Evolutionary conservation across 768 basidiomycete species (phyloP).

Genomic region (Termitomyces heimii): DNA sequence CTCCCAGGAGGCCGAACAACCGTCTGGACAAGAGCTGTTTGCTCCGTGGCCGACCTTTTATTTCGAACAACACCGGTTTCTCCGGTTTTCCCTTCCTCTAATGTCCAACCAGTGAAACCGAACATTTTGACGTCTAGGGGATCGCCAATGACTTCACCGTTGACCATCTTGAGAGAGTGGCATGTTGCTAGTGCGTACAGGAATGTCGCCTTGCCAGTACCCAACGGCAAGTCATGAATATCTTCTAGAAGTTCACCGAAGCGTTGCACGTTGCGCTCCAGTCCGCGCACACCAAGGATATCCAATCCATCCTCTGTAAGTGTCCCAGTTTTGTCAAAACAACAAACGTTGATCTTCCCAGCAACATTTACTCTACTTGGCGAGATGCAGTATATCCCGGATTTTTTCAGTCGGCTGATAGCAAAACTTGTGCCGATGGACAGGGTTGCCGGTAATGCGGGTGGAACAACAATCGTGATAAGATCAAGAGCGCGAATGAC

Average conservation of each 20-base stretch:
- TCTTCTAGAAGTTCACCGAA: conserved; percentile 91
- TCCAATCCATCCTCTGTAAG: conserved; percentile 97
- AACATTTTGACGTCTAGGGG: conserved; percentile 99
- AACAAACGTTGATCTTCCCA: conserved; percentile 94
- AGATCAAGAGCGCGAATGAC: conserved; percentile 88
- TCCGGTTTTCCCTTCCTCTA: conserved; percentile 83
- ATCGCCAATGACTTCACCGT: conserved; percentile 87
- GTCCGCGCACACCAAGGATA: conserved; percentile 86
- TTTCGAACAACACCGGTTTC: conserved; percentile 69
- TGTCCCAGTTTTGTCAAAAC: conserved; percentile 99
- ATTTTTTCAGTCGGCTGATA: conserved; percentile 78
- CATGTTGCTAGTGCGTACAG: conserved; percentile 93
- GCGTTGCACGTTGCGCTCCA: conserved; percentile 67
- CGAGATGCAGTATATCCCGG: conserved; percentile 93
- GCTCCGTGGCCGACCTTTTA: conserved; percentile 55
- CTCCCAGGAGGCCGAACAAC: conserved; percentile 96
- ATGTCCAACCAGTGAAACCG: conserved; percentile 90
- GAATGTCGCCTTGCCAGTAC: conserved; percentile 74
- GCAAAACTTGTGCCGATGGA: conserved; percentile 98
- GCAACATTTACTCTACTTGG: conserved; percentile 93
- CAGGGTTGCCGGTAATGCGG: conserved; percentile 93
- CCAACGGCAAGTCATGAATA: conserved; percentile 75
- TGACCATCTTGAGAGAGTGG: conserved; percentile 89
- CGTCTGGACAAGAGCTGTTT: conserved; percentile 89
- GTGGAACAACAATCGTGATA: conserved; percentile 96